Evolutionary conservation across 257 asterid species (phyloP), one percentile per base, ranked within the genome.

Genomic region (Plectranthus barbatus): DNA sequence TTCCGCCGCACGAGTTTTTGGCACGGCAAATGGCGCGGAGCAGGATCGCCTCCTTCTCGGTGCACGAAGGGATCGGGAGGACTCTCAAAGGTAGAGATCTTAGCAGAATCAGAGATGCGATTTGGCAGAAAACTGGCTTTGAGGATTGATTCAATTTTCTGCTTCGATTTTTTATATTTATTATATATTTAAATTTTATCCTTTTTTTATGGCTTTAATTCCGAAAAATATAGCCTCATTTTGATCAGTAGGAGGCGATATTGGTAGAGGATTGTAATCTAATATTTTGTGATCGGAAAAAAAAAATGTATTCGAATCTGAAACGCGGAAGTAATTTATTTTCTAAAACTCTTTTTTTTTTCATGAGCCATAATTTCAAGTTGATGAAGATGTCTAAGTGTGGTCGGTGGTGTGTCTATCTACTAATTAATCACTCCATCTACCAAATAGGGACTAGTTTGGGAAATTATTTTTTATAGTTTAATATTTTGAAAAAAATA

Each of bases 71-170:
- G n/a, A n/a, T n/a, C n/a, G n/a, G n/a, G n/a, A n/a, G n/a, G n/a
- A n/a, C n/a, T n/a, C n/a, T 92, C 56, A 92, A 92, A 63, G 98
- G 98, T 23, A 77, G 99, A 76, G 99, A 92, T 78, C 93, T 92
- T 40, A 90, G 96, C 70, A 83, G 96, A 78, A 95, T 90, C n/a
- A 74, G 99, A 51, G 85, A 90, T 63, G 97, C 97, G 46, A 87
- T 93, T 80, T 93, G 97, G 97, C 94, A 89, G 77, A 93, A 90
- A 71, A 93, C 81, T 58, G 99, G 99, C 60, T 93, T 90, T 69
- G 72, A 86, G 73, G 96, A 93, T 71, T 91, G 66, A 79, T 76
- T 69, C 5, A 9, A 33, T 57, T 33, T 60, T 36, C 40, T 13
- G 17, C 17, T 58, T 1, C 0, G 48, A 26, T 26, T 40, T 64